Evolutionary conservation across 192 early-diverging fungal genomes (phyloP), one percentile per base, ranked within the genome.

Genomic region (Cetraspora pellucida): DNA sequence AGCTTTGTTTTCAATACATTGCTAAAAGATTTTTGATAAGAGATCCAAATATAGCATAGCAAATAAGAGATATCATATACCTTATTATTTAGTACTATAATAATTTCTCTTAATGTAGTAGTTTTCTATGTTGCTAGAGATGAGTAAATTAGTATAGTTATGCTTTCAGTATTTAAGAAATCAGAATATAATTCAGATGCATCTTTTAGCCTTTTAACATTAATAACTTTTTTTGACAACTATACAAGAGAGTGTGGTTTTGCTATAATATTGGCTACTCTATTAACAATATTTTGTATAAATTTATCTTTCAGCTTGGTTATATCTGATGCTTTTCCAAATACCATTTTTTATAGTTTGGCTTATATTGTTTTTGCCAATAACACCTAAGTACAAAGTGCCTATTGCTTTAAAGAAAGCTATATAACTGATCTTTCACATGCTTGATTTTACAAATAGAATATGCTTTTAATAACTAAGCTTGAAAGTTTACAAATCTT

Each of bases 341-440:
- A 71, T 13, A 8, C 21, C 21, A 71, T 10, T 47, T 47, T 43
- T 71, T 52, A 52, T 71, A 47, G 10, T 71, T 23, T 27, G 50
- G 69, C 47, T 71, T 71, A 28, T 71, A 52, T 54, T 71, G 69
- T 71, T 71, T 54, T 71, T 52, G 69, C 13, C 66, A 43, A 68
- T 45, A 68, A 44, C 66, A 68, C 2, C 30, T 71, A 25, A 71
- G 69, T 71, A 71, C 28, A 27, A 71, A 71, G 30, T 19, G 0
- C 4, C 69, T 23, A 25, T 71, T 52, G 11, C 30, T 50, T 52
- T 16, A 23, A 71, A 71, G 23, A 52, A 71, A 71, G 11, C 49
- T 46, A 70, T 70, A 70, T 23, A 70, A 37, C 28, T 70, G 47
- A 70, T 70, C 47, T 70, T 70, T 70, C 27, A 50, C 47, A 21